phyloP scores from a whole-genome alignment of 2,329 filamentous ascomycete genomes.

The Metarhizium rileyi region DNA sequence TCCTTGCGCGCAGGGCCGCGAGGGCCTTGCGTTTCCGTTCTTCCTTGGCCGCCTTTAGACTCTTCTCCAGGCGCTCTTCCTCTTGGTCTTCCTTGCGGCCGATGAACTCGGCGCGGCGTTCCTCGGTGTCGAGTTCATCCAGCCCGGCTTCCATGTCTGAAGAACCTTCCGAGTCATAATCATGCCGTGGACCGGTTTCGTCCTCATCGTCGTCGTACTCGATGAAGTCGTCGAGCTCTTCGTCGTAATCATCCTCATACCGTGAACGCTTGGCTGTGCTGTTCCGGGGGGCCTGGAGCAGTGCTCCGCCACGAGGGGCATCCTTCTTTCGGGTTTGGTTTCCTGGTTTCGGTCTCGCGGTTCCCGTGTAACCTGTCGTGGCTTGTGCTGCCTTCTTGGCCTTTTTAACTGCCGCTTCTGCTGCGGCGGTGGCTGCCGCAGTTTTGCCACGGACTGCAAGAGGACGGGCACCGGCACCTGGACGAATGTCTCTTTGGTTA shows the following conservation, averaged over 20 bases:
- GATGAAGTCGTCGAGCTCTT: constrained; percentile 52
- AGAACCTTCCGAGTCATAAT: constrained; percentile 54
- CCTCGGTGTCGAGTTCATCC: constrained; percentile 65
- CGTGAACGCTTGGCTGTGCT: constrained; percentile 23
- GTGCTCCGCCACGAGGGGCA: constrained; percentile 28
- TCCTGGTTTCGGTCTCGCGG: constrained; percentile 47
- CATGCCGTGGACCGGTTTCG: constrained; percentile 32
- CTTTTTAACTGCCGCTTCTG: constrained; percentile 41
- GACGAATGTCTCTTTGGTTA: constrained; percentile 2
- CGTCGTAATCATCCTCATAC: constrained; percentile 52
- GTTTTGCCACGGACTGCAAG: constrained; percentile 9
- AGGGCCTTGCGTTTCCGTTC: constrained; percentile 36
- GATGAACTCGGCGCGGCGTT: constrained; percentile 48
- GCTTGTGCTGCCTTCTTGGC: constrained; percentile 50
- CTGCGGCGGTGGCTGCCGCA: constrained; percentile 4
- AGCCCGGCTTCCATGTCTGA: constrained; percentile 73
- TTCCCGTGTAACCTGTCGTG: constrained; percentile 58
- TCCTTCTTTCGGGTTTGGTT: constrained; percentile 22
- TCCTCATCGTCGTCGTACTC: constrained; percentile 50
- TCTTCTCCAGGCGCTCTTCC: constrained; percentile 52
- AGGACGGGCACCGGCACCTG: constrained; percentile 2
- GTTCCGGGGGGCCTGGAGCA: constrained; percentile 26
- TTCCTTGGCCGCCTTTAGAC: constrained; percentile 53
- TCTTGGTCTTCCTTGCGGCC: constrained; percentile 60
- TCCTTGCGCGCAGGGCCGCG: constrained; percentile 24